A percentile compares a stretch with the other conserved stretches of the same genome.
phyloP scores from a whole-genome alignment of 2,329 filamentous ascomycete species.

The Phyllosticta citribraziliensis region DNA sequence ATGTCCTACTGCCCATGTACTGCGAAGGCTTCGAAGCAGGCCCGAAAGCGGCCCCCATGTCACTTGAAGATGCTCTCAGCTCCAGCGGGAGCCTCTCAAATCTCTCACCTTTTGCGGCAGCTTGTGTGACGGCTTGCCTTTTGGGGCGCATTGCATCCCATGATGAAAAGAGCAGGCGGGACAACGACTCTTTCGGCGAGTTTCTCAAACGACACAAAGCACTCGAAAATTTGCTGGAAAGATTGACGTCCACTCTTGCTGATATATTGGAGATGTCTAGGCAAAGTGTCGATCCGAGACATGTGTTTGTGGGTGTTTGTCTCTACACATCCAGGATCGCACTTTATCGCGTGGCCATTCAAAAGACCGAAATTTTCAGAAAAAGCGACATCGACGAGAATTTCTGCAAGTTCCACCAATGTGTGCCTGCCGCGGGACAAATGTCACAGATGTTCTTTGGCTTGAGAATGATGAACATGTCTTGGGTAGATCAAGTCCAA shows the following conservation, averaged over 20 bases:
- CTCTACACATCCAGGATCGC: conserved; percentile 95
- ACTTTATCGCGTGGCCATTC: conserved; percentile 95
- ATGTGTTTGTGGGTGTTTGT: conserved; percentile 92
- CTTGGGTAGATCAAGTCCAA: neutral
- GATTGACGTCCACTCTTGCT: conserved; percentile 77
- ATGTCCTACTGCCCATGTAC: conserved; percentile 72
- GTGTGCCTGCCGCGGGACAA: neutral
- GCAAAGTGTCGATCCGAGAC: conserved; percentile 61
- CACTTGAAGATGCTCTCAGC: conserved; percentile 59
- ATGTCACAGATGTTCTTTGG: neutral
- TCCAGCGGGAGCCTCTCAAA: conserved; percentile 58
- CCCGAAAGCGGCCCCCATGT: conserved; percentile 60
- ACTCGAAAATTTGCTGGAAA: conserved; percentile 73
- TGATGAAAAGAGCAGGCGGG: conserved; percentile 55
- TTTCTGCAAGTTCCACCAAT: neutral
- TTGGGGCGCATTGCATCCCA: conserved; percentile 89
- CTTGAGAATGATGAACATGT: neutral
- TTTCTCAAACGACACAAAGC: conserved; percentile 92
- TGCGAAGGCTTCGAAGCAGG: conserved; percentile 81
- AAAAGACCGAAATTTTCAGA: conserved; percentile 53
- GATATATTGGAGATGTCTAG: conserved; percentile 72
- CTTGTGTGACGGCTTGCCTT: conserved; percentile 76
- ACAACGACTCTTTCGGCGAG: conserved; percentile 79
- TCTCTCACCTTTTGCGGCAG: conserved; percentile 67
- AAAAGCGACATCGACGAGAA: neutral